These are phyloP conservation scores for Exophiala dermatitidis DNA, from an alignment of 2,329 filamentous ascomycete species.

Conservation along the genomic window DNA sequence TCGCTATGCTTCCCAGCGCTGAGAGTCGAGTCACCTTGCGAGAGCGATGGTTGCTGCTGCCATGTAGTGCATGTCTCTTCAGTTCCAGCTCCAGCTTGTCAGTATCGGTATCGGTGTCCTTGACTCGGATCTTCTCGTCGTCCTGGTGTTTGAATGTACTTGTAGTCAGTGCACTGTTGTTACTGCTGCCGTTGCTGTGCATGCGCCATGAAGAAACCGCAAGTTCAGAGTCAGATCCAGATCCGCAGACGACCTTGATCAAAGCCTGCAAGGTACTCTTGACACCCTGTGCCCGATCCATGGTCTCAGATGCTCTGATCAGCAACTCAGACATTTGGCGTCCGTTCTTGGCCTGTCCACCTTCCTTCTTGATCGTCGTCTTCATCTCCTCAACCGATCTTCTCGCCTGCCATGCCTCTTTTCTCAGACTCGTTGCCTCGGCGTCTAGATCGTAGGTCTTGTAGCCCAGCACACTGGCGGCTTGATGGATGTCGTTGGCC, in stretches of 20 bases:
- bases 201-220: not conserved
- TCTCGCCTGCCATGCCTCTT: constrained; percentile 1
- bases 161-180: too few species aligned
- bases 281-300: constrained; percentile 2
- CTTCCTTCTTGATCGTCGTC: not conserved
- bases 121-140: too few species aligned
- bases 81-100: too few species aligned
- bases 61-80: too few species aligned
- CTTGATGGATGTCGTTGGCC: constrained; percentile 2
- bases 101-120: too few species aligned
- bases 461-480: constrained; percentile 2
- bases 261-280: constrained; percentile 7
- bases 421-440: constrained; percentile 1
- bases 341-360: not conserved
- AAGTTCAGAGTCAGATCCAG: not conserved
- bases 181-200: too few species aligned
- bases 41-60: too few species aligned
- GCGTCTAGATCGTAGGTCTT: constrained; percentile 9
- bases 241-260: not conserved
- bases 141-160: too few species aligned
- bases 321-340: not conserved
- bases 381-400: not conserved
- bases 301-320: not conserved
- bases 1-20: too few species aligned
- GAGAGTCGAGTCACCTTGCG: too few species aligned